Evolutionary conservation across 2,329 filamentous ascomycete genomes (phyloP).

Genomic region (Aspergillus sergii): DNA sequence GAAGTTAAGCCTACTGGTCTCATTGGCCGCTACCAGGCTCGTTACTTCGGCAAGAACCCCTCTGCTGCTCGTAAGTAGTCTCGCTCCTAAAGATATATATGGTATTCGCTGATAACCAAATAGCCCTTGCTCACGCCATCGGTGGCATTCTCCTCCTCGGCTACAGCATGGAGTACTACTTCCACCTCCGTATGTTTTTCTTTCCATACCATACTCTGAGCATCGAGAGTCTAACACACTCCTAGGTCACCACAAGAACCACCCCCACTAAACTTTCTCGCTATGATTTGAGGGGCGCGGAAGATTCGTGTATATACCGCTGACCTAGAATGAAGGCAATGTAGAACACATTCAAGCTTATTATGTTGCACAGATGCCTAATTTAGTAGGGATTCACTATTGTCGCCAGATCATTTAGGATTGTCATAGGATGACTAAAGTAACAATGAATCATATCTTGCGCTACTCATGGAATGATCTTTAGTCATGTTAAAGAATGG

Average conservation of each 20-base stretch:
- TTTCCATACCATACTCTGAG: neutral
- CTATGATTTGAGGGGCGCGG: constrained; percentile 22
- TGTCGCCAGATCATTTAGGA: neutral
- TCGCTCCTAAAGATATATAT: neutral
- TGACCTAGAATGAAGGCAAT: constrained; percentile 34
- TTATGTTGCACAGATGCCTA: neutral
- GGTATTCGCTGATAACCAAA: constrained; percentile 14
- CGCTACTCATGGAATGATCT: neutral
- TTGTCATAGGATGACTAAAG: neutral
- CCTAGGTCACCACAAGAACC: constrained; percentile 99
- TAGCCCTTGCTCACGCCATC: constrained; percentile 88
- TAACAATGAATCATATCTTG: neutral
- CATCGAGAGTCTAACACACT: constrained; percentile 16
- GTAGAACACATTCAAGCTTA: constrained; percentile 25
- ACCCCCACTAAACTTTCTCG: constrained; percentile 75
- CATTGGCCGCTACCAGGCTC: constrained; percentile 79
- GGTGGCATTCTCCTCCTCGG: constrained; percentile 76
- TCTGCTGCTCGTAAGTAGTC: constrained; percentile 77
- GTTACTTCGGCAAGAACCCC: constrained; percentile 93
- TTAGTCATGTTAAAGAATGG: neutral
- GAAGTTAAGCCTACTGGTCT: constrained; percentile 79
- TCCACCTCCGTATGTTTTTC: constrained; percentile 85
- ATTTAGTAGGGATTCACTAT: neutral
- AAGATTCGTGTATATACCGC: constrained; percentile 46
- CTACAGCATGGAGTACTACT: constrained; percentile 99